Evolutionary conservation across 495 filamentous ascomycete species (phyloP).

Genomic region (Neurospora africana): DNA sequence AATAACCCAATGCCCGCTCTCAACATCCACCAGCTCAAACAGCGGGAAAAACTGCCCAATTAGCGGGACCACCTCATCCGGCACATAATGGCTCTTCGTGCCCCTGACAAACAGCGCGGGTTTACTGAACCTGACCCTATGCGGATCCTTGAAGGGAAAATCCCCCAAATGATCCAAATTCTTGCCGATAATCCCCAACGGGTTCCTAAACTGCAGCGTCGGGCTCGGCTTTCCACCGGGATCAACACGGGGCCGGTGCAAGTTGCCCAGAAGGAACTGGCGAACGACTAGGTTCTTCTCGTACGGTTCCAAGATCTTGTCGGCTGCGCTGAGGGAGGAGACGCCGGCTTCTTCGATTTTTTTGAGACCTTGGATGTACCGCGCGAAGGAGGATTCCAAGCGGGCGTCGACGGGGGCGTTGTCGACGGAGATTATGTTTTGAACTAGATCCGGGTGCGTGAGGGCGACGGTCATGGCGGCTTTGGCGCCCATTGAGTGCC

Average conservation of each 20-base stretch:
- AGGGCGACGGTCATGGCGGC: constrained; percentile 84
- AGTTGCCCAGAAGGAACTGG: constrained; percentile 89
- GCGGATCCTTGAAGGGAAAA: constrained; percentile 69
- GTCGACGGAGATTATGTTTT: constrained; percentile 71
- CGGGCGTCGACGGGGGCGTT: constrained; percentile 80
- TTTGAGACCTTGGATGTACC: constrained; percentile 79
- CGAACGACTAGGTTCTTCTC: constrained; percentile 68
- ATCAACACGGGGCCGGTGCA: constrained; percentile 39
- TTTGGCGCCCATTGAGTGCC: constrained; percentile 98
- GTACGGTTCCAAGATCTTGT: constrained; percentile 66
- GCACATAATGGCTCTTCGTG: constrained; percentile 72
- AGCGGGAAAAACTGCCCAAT: constrained; percentile 85
- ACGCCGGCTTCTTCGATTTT: constrained; percentile 59
- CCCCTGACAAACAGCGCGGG: constrained; percentile 78
- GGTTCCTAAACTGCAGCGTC: constrained; percentile 35
- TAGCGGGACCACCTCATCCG: constrained; percentile 75
- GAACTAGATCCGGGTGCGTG: constrained; percentile 49
- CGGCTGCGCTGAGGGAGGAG: constrained; percentile 60
- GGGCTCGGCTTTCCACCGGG: neutral
- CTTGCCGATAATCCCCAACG: constrained; percentile 27
- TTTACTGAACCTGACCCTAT: constrained; percentile 52
- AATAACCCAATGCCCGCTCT: constrained; percentile 90
- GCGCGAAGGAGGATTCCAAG: constrained; percentile 61
- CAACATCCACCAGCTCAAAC: constrained; percentile 70
- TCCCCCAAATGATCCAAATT: constrained; percentile 55